phyloP scores from a whole-genome alignment of 768 basidiomycete species.

The Tylopilus sp. region DNA sequence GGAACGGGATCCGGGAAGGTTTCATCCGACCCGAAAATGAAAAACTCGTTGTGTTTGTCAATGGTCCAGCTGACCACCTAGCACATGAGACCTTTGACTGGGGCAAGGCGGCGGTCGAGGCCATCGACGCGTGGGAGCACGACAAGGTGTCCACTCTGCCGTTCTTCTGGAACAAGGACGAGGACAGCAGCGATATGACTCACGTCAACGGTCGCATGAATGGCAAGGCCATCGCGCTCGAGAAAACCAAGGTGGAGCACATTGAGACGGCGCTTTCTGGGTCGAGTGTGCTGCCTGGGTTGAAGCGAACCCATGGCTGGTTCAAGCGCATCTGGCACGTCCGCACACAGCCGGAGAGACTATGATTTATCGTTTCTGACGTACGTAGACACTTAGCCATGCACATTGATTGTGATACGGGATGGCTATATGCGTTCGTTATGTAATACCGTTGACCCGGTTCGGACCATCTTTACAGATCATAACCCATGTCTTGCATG shows the following conservation, averaged over 20 bases:
- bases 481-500: constrained; percentile 4
- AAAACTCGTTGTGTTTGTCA: constrained; percentile 66
- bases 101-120: constrained; percentile 66
- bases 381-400: not conserved
- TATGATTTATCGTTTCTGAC: constrained; percentile 15
- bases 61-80: constrained; percentile 54
- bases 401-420: constrained; percentile 16
- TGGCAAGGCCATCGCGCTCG: not conserved
- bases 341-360: constrained; percentile 21
- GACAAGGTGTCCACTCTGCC: constrained; percentile 30
- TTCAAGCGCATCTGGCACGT: constrained; percentile 35
- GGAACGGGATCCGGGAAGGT: constrained; percentile 60
- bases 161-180: constrained; percentile 50
- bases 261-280: constrained; percentile 20
- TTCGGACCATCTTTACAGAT: not conserved
- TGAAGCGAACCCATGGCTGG: constrained; percentile 28
- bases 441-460: not conserved
- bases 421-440: not conserved
- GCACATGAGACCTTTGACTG: constrained; percentile 69
- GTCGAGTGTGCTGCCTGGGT: constrained; percentile 17
- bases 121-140: constrained; percentile 58
- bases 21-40: constrained; percentile 69
- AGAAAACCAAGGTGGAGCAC: constrained; percentile 18
- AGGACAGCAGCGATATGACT: constrained; percentile 32
- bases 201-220: constrained; percentile 1